Evolutionary conservation across 306 rosid genomes (phyloP).

Genomic region (Medicago arabica): DNA sequence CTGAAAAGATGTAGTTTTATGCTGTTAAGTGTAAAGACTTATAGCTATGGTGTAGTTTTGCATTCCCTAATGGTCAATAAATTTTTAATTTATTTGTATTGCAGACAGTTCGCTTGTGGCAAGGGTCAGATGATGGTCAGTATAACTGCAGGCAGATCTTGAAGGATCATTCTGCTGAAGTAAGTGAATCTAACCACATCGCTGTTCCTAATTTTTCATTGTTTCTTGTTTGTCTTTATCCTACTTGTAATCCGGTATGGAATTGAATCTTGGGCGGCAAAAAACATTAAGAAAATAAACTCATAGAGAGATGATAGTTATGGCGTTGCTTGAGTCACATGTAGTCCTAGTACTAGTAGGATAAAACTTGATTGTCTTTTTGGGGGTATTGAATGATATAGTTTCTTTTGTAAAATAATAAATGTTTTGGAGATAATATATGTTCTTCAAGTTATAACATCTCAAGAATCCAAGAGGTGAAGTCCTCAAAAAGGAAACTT

Average conservation of each 20-base stretch:
- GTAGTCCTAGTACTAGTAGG: neutral
- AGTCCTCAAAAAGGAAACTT: no score
- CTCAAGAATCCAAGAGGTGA: no score
- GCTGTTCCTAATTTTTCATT: neutral
- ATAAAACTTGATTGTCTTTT: neutral
- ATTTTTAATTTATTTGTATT: conserved; percentile 35
- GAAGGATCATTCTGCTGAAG: conserved; percentile 95
- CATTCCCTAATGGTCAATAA: neutral
- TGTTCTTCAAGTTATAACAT: no score
- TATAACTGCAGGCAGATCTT: conserved; percentile 77
- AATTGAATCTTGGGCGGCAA: neutral
- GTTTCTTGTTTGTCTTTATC: neutral
- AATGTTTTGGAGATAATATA: no score
- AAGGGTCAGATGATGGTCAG: conserved; percentile 79
- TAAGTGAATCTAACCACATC: conserved; percentile 37
- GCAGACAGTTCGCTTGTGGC: conserved; percentile 97
- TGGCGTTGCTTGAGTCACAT: neutral
- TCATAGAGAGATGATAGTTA: neutral
- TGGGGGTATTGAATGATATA: no score
- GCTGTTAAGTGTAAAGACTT: neutral
- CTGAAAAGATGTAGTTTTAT: conserved; percentile 25
- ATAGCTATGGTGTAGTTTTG: conserved; percentile 3
- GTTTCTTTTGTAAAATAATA: no score
- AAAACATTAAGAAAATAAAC: neutral
- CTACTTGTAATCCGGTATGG: neutral